Evolutionary conservation across 495 filamentous ascomycete genomes (phyloP), one percentile per base, ranked within the genome.

Genomic region (Tuber borchii): DNA sequence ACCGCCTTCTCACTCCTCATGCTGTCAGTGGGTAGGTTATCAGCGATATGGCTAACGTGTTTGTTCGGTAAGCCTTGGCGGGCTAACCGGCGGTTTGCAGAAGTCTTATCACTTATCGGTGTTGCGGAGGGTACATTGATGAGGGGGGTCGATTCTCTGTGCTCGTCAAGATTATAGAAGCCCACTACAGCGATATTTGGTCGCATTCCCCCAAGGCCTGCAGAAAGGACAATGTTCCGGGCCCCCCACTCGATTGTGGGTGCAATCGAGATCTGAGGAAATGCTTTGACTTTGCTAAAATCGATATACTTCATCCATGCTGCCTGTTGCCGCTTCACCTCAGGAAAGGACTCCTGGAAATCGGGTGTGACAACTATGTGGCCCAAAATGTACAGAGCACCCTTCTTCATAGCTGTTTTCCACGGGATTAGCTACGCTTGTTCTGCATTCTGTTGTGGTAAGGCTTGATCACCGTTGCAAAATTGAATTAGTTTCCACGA

Each of bases 271-370:
- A 96, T 90, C 76, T 96, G 93, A 39, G 94, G 91, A 81, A 97
- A 97, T 0, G 93, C 93, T 83, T 96, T 96, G 77, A 95, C 91
- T 82, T 90, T 92, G n/a, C 91, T 93, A 76, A 89, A 93, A 75
- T 93, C 92, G 70, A 97, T 93, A 76, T 93, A 91, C 76, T 93
- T 93, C 45, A 92, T 90, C 93, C 93, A 97, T 7, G 91, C 88
- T 1, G 86, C 87, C 81, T 96, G 93, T 78, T 95, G 92, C 69
- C 91, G 85, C 73, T 92, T 90, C 19, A 93, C 92, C 86, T 97
- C 93, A 3, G 91, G 89, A 46, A 96, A 92, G 4, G 91, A 90
- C 3, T 87, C 85, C 22, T 89, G 88, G 78, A 97, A 97, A 82
- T 97, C 92, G 72, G 92, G 87, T 0, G 92, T 93, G 45, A 96